Base-by-base conservation (phyloP, 768 basidiomycete species). In the Hirschioporus abietinus region DNA sequence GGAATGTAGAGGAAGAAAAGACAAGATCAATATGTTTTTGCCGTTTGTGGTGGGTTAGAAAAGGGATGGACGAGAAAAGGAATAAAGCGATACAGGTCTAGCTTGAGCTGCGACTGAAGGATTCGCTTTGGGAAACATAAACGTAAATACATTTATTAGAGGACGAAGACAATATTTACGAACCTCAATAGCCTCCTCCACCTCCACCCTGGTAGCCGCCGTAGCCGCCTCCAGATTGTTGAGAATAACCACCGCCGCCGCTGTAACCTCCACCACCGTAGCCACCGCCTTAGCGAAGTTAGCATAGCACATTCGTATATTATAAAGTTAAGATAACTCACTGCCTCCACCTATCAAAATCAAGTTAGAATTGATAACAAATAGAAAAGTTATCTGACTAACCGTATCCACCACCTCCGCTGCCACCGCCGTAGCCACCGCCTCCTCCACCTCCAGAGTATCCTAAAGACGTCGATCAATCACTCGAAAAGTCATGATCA, bases 401-500 rank as follows among this genome's bases (percentile, higher is more conserved):
- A 26, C 78, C 75, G 63, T 72, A 67, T 36, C 70, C 66, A 35
- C 69, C 71, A 63, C 74, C 73, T 64, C 70, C 68, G 52, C 68
- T 66, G 35, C 70, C 66, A 35, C 72, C 18, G 60, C 74, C 76
- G 58, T 72, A 74, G 23, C 75, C 76, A 17, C 74, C 74, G 67
- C 66, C 67, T 15, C 79, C 76, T 24, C 76, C 71, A 34, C 80
- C 75, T 8, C 71, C 77, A 60, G 26, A 68, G 26, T 26, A 60
- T 35, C 26, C 34, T 23, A 63, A 60, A 68, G 63, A 36, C 26
- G 60, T 30, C 15, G 59, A 52, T 52, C 17, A 66, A 18, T 36
- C 26, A 63, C 57, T 35, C 34, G 64, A 60, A 35, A n/a, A 8
- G 64, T 7, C 60, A 36, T 65, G 27, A 35, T 42, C 52, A 69